Evolutionary conservation across 164 flowering plant genomes (phyloP).

Genomic region (Stephania japonica): DNA sequence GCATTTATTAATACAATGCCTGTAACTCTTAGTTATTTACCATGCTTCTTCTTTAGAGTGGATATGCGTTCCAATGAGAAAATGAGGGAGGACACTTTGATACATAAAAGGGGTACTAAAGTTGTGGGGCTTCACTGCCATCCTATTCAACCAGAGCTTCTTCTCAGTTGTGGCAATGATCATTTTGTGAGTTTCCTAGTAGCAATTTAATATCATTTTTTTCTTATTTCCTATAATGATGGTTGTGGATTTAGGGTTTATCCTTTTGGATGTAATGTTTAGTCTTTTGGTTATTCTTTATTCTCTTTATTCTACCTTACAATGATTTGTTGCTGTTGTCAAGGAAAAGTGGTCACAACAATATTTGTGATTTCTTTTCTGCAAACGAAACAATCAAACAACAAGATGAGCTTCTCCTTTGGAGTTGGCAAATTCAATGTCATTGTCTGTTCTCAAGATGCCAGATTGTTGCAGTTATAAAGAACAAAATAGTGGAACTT

Average conservation of each 20-base stretch:
- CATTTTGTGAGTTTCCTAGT: conserved; percentile 69
- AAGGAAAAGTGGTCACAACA: neutral
- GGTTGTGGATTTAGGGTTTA: too few species aligned
- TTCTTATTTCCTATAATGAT: too few species aligned
- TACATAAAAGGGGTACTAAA: conserved; percentile 86
- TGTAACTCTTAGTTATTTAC: neutral
- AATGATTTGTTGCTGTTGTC: neutral
- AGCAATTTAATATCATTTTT: too few species aligned
- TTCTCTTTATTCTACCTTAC: too few species aligned
- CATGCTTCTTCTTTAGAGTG: conserved; percentile 33
- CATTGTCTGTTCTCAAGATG: neutral
- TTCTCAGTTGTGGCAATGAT: conserved; percentile 93
- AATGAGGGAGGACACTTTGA: conserved; percentile 52
- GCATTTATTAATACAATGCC: neutral
- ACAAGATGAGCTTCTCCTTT: too few species aligned
- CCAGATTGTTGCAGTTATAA: neutral
- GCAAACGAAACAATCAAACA: neutral
- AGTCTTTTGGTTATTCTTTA: too few species aligned
- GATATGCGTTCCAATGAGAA: conserved; percentile 58
- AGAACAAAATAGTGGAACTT: neutral
- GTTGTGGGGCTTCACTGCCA: conserved; percentile 91
- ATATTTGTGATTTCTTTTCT: neutral
- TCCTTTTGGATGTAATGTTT: too few species aligned
- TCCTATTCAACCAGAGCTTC: conserved; percentile 83
- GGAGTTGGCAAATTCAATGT: too few species aligned